A percentile compares a stretch with the other conserved stretches of the same genome.
Evolutionary conservation across 148 eudicot genomes (phyloP).

Genomic region (Simmondsia chinensis): DNA sequence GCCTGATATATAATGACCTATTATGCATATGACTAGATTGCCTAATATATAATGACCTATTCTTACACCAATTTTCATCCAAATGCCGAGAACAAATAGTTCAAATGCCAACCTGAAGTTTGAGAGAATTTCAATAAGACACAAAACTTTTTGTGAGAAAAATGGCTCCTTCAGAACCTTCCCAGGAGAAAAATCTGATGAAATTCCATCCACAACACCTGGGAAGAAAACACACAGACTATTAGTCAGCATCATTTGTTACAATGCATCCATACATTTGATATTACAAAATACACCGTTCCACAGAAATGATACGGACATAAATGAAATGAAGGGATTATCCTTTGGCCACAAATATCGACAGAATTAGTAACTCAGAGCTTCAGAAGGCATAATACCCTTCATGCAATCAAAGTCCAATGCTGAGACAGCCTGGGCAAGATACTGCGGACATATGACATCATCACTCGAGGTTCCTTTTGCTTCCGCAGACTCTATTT

Average conservation of each 20-base stretch:
- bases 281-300: no score
- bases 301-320: background rate
- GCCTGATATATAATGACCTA: no score
- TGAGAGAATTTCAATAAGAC: conserved; percentile 65
- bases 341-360: background rate
- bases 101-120: conserved; percentile 53
- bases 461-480: conserved; percentile 38
- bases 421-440: conserved; percentile 36
- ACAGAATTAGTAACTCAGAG: background rate
- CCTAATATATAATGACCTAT: no score
- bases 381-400: conserved; percentile 34
- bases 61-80: conserved; percentile 1
- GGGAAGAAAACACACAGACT: conserved; percentile 5
- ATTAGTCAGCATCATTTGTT: no score
- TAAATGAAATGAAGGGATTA: conserved; percentile 1
- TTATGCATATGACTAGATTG: no score
- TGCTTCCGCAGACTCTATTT: conserved; percentile 35
- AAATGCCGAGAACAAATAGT: conserved; percentile 2
- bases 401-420: conserved; percentile 28
- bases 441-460: conserved; percentile 41
- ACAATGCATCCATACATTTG: no score
- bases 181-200: conserved; percentile 31
- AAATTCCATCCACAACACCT: conserved; percentile 30
- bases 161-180: conserved; percentile 62
- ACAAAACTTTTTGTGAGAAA: conserved; percentile 67